Evolutionary conservation across 148 eudicot genomes (phyloP).

Genomic region (Cornus controversa): DNA sequence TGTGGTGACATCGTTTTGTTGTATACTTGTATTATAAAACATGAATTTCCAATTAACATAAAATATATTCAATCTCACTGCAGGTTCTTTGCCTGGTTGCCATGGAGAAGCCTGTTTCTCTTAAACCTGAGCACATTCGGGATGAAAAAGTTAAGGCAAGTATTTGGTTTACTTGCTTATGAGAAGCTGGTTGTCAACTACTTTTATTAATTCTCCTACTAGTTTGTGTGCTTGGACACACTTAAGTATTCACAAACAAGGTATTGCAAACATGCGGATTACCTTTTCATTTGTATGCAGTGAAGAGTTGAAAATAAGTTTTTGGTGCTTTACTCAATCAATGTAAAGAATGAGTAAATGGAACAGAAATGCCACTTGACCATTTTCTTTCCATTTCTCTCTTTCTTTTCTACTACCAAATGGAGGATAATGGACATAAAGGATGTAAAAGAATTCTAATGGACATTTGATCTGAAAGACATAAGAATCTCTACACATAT

Average conservation of each 20-base stretch:
- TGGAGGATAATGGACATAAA: neutral
- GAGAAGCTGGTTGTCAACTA: neutral
- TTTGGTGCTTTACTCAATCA: neutral
- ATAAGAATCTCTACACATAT: neutral
- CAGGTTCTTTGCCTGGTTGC: conserved; percentile 97
- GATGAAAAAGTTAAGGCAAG: conserved; percentile 97
- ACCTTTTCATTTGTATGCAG: neutral
- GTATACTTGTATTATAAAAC: neutral
- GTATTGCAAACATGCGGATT: neutral
- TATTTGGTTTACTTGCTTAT: conserved; percentile 6
- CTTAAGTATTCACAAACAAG: neutral
- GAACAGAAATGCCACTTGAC: neutral
- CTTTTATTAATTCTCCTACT: neutral
- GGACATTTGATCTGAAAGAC: neutral
- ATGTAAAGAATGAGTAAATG: neutral
- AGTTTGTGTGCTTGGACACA: neutral
- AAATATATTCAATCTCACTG: conserved; percentile 3
- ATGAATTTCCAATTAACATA: neutral
- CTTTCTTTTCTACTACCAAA: neutral
- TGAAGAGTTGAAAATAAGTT: neutral
- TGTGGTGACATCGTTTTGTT: neutral
- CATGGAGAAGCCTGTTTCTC: conserved; percentile 95
- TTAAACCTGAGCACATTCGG: conserved; percentile 87
- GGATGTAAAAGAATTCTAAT: neutral
- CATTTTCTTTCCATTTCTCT: neutral